Conservation (phyloP, 2,329 filamentous ascomycete genomes). For the Neonectria neomacrospora region DNA sequence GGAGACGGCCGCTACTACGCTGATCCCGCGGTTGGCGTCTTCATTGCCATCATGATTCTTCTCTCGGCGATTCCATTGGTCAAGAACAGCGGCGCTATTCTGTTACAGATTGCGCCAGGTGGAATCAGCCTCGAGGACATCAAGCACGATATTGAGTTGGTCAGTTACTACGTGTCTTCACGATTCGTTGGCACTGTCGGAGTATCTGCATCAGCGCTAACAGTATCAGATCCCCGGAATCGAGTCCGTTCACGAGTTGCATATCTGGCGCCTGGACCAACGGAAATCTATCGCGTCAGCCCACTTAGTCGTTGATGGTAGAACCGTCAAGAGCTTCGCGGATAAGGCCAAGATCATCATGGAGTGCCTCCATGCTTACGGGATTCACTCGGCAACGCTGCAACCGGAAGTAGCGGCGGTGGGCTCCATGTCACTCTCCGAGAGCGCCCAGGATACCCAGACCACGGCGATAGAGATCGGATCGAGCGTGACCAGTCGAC, state of each 20-base stretch:
- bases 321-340: constrained; percentile 68
- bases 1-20: constrained; percentile 73
- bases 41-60: constrained; percentile 79
- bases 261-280: constrained; percentile 80
- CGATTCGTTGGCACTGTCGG: not conserved
- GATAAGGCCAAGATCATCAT: constrained; percentile 69
- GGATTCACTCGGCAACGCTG: constrained; percentile 76
- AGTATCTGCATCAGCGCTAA: constrained; percentile 26
- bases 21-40: constrained; percentile 75
- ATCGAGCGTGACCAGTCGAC: constrained; percentile 23
- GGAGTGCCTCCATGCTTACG: constrained; percentile 78
- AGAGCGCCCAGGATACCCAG: constrained; percentile 22
- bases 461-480: constrained; percentile 24
- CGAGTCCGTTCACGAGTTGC: constrained; percentile 75
- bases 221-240: constrained; percentile 69
- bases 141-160: constrained; percentile 74
- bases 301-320: constrained; percentile 71
- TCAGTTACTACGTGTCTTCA: constrained; percentile 40
- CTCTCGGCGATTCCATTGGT: constrained; percentile 71
- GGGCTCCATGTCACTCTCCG: constrained; percentile 25
- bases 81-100: constrained; percentile 70
- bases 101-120: constrained; percentile 73
- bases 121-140: constrained; percentile 71
- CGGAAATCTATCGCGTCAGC: constrained; percentile 75
- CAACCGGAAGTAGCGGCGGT: constrained; percentile 67